Conservation (phyloP, 345 rosid genomes). For the Lagerstroemia speciosa region DNA sequence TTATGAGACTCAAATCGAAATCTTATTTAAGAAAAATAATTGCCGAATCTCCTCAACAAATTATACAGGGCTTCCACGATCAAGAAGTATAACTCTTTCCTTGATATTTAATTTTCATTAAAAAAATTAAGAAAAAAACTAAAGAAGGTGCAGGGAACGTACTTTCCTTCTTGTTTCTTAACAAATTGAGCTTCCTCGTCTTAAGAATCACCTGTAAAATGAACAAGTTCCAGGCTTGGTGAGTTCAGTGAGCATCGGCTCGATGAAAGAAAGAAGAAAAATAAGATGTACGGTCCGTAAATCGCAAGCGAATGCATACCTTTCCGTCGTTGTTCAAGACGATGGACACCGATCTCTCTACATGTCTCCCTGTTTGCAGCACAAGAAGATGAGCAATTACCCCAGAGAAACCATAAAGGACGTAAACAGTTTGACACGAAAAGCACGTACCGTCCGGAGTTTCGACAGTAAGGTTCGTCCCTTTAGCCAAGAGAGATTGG, state of each 20-base stretch:
- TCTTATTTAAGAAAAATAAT: too few species aligned
- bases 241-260: neutral
- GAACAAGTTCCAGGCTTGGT: neutral
- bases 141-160: constrained; percentile 13
- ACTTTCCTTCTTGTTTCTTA: constrained; percentile 69
- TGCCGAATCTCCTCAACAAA: too few species aligned
- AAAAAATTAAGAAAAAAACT: neutral
- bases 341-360: constrained; percentile 52
- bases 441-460: constrained; percentile 62
- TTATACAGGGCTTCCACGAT: too few species aligned
- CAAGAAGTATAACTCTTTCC: too few species aligned
- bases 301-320: constrained; percentile 23
- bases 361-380: constrained; percentile 54
- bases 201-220: constrained; percentile 55
- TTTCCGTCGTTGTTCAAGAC: constrained; percentile 43
- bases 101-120: too few species aligned
- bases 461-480: constrained; percentile 64
- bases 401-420: neutral
- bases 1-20: too few species aligned
- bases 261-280: neutral
- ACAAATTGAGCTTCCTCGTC: constrained; percentile 51
- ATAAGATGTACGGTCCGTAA: neutral
- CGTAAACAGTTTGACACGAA: too few species aligned
- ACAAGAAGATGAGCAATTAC: neutral
- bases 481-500: constrained; percentile 52